These are phyloP conservation scores for Suillus spraguei DNA, from an alignment of 768 basidiomycete species.

Conservation along the genomic window DNA sequence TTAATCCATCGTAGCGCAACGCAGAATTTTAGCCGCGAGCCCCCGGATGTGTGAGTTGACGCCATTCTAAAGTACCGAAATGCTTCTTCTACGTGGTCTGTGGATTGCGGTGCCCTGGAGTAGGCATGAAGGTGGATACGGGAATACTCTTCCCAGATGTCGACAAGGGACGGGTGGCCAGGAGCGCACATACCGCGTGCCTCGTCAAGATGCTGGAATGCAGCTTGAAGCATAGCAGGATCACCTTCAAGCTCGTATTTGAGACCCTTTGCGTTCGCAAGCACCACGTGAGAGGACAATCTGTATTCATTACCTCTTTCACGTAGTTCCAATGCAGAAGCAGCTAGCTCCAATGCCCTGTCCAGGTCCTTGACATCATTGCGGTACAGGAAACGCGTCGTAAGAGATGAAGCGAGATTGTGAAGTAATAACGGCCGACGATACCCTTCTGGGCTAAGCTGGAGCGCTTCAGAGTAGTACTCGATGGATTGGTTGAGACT, in stretches of 20 bases:
- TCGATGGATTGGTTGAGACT: conserved; percentile 30
- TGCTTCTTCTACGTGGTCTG: conserved; percentile 24
- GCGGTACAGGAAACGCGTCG: conserved; percentile 19
- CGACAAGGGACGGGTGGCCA: conserved; percentile 21
- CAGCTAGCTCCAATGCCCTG: conserved; percentile 25
- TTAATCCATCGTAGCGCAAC: conserved; percentile 26
- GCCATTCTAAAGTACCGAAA: conserved; percentile 28
- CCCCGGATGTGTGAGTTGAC: conserved; percentile 17
- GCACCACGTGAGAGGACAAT: not conserved
- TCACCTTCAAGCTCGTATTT: conserved; percentile 11
- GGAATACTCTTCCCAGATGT: conserved; percentile 26
- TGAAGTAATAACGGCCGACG: conserved; percentile 11
- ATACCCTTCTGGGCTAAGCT: conserved; percentile 14
- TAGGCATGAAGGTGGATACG: conserved; percentile 28
- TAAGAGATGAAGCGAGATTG: conserved; percentile 20
- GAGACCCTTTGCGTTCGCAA: not conserved
- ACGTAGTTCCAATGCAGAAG: conserved; percentile 22
- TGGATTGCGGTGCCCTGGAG: conserved; percentile 21
- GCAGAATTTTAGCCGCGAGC: conserved; percentile 22
- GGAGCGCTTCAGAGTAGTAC: conserved; percentile 29
- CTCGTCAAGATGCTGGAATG: conserved; percentile 27
- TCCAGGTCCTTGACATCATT: conserved; percentile 26
- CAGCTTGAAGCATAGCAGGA: conserved; percentile 25
- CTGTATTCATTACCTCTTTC: conserved; percentile 23
- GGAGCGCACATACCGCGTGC: conserved; percentile 27